Conservation (phyloP, 2,329 filamentous ascomycete species). For the Ophiocordyceps australis region DNA sequence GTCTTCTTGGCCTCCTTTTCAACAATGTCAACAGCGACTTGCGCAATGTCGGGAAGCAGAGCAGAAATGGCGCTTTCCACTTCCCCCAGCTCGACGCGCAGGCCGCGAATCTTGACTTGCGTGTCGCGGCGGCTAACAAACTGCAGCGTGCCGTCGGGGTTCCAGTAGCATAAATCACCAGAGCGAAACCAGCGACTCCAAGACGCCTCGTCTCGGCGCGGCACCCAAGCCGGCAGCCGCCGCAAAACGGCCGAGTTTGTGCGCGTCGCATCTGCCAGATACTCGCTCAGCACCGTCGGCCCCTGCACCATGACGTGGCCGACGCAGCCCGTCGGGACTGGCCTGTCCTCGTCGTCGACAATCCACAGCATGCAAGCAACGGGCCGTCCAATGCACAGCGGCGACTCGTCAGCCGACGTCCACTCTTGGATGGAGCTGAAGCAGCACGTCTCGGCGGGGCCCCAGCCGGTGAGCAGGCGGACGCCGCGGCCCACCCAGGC, state of each 20-base stretch:
- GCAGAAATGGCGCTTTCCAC: slow-evolving; percentile 3
- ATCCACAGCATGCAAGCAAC: slow-evolving; percentile 1
- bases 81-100: slow-evolving; percentile 5
- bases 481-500: slow-evolving; percentile 2
- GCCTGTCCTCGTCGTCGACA: neutral
- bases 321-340: slow-evolving; percentile 1
- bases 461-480: slow-evolving; percentile 4
- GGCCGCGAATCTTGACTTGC: slow-evolving; percentile 6
- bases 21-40: neutral
- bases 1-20: neutral
- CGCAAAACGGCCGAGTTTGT: neutral
- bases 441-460: slow-evolving; percentile 3
- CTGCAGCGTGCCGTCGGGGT: slow-evolving; percentile 4
- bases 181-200: slow-evolving; percentile 4
- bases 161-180: slow-evolving; percentile 5
- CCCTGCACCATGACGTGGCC: slow-evolving; percentile 4
- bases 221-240: slow-evolving; percentile 3
- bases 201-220: slow-evolving; percentile 2
- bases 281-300: slow-evolving; percentile 2
- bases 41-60: neutral
- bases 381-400: slow-evolving; percentile 1
- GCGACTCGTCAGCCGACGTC: neutral
- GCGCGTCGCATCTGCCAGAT: neutral
- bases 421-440: slow-evolving; percentile 1
- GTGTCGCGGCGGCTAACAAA: slow-evolving; percentile 1